These are phyloP conservation scores for Ogataea glucozyma DNA, from an alignment of 805 yeast species.

Conservation along the genomic window DNA sequence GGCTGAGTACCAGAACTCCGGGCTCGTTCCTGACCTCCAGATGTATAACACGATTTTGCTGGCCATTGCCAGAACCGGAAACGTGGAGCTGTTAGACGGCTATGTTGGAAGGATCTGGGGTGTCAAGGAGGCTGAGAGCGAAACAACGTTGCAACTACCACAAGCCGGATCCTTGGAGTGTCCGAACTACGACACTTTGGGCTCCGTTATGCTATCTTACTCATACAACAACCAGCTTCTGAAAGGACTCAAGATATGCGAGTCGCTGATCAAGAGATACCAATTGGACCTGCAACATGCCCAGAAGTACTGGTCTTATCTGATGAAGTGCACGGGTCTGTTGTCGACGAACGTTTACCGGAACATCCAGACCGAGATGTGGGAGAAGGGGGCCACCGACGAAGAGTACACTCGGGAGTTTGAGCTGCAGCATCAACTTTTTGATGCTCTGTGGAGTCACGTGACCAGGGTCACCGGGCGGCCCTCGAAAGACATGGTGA, in stretches of 20 bases:
- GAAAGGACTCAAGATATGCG: conserved; percentile 31
- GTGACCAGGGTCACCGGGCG: conserved; percentile 15
- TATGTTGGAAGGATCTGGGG: conserved; percentile 34
- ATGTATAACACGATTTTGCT: conserved; percentile 29
- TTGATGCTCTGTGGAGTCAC: conserved; percentile 29
- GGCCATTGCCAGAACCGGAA: conserved; percentile 31
- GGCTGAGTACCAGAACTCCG: conserved; percentile 19
- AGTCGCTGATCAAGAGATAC: conserved; percentile 27
- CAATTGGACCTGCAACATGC: conserved; percentile 21
- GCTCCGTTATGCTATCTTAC: conserved; percentile 33
- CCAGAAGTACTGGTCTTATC: conserved; percentile 29
- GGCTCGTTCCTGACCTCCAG: conserved; percentile 24
- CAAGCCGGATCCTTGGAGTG: conserved; percentile 17
- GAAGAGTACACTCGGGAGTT: conserved; percentile 12
- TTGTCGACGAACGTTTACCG: conserved; percentile 23
- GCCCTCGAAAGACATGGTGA: conserved; percentile 26
- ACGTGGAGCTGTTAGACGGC: conserved; percentile 26
- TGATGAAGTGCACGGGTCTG: conserved; percentile 29
- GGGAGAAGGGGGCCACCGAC: conserved; percentile 16
- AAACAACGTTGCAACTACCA: conserved; percentile 6
- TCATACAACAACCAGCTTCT: conserved; percentile 31
- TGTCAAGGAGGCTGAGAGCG: conserved; percentile 17
- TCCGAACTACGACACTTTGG: conserved; percentile 31
- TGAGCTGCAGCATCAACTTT: conserved; percentile 22
- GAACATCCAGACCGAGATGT: conserved; percentile 22